Base-by-base conservation (phyloP, 2,329 filamentous ascomycete species). In the Dactylonectria macrodidyma region DNA sequence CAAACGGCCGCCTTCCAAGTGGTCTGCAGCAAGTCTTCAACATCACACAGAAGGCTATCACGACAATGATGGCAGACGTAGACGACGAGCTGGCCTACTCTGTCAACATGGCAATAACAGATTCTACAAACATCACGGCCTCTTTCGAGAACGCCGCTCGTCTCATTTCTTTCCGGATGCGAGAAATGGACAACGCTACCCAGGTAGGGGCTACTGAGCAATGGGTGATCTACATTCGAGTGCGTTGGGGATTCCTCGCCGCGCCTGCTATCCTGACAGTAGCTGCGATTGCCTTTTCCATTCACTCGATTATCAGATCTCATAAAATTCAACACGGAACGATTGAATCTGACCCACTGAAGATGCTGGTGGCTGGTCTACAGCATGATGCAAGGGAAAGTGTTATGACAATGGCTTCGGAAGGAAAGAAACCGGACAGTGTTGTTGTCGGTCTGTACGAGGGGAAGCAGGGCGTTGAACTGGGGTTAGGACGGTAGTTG, bases 121-220 rank as follows among this genome's bases (percentile, higher is more conserved):
- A 57, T 34, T 62, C 44, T 5, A 57, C 52, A 16, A 41, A 62
- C 33, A n/a, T 57, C 6, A 33, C 41, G 2, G 22, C 52, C 3
- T 34, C 44, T 5, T 62, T 62, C 16, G 11, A 50, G 5, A 47
- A n/a, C 6, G 44, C 44, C 2, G 41, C 52, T 9, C 60, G 22
- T 24, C 60, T 62, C 1, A 33, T 59, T 26, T 64, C 54, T 3
- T 59, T 44, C n/a, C 44, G 56, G 7, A 64, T 64, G 54, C 46
- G 61, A 7, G 61, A 59, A 22, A 46, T 44, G 0, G 10, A 64
- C 5, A n/a, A n/a, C 2, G n/a, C 10, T 16, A 2, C 2, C 1
- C 33, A 44, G 14, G 5, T 51, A 14, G 61, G 61, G 5, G 3
- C 14, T 1, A 16, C 33, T 2, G 1, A 47, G 5, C 36, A 59